Evolutionary conservation across 2,329 filamentous ascomycete species (phyloP), one percentile per base, ranked within the genome.

Genomic region (Pseudopithomyces maydicus): DNA sequence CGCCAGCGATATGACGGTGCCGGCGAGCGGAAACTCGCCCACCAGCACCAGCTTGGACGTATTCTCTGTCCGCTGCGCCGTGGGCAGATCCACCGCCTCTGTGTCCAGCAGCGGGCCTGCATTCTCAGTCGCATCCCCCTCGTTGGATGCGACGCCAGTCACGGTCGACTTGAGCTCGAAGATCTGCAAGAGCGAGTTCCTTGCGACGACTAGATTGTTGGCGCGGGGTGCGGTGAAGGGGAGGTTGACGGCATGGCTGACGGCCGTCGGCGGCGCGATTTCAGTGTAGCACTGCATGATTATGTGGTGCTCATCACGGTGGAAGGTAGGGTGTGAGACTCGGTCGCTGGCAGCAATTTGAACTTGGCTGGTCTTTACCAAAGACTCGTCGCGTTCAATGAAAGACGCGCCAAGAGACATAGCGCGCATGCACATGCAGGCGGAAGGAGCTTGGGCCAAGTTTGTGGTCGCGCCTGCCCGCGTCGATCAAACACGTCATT

Each of bases 231-330:
- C 89, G 45, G 89, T 83, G 72, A 99, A 92, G 35, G 92, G 86
- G 39, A 97, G 79, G 58, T 83, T 85, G 70, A 97, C 80, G 63
- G 93, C 91, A 80, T 97, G 90, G 71, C 92, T 93, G 79, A 98
- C 92, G 75, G 93, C 93, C 75, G 93, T 96, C 53, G 95, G 93
- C 81, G 94, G 90, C 76, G 92, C 88, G 76, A 99, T 84, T 84
- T 99, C 95, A 73, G 92, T 93, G 80, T 98, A 98, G 83, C 92
- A 96, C 86, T 98, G 94, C 94, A 98, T 98, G 70, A 55, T 35
- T 43, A 42, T 39, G 48, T 50, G 39, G 3, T 26, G 32, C 29
- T 36, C 35, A 36, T 50, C 46, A 33, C 39, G 42, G 41, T 53
- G 33, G 52, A 15, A 19, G 36, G 19, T 22, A 11, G 29, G 17